phyloP scores from a whole-genome alignment of 441 rosid genomes.

The Gossypium davidsonii region DNA sequence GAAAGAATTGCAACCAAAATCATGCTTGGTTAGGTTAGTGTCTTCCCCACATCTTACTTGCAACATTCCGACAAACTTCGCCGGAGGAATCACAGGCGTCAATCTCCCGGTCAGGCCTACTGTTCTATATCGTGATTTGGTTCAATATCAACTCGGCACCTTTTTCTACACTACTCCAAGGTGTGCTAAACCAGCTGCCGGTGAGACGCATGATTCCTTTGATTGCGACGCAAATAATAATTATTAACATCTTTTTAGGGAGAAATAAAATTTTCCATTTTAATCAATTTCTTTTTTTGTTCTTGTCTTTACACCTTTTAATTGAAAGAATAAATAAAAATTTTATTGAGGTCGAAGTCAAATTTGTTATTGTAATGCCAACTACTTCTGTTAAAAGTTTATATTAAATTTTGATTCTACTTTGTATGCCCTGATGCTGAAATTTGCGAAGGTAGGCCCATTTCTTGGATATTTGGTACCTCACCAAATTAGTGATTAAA shows the following conservation, averaged over 20 bases:
- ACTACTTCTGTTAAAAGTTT: too few relatives aligned
- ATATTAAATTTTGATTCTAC: too few relatives aligned
- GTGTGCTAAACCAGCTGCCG: constrained; percentile 53
- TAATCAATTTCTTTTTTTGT: background rate
- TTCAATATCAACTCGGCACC: constrained; percentile 38
- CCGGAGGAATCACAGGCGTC: constrained; percentile 52
- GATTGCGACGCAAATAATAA: background rate
- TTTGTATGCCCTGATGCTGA: too few relatives aligned
- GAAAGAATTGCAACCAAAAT: constrained; percentile 34
- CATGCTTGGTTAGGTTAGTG: constrained; percentile 58
- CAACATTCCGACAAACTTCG: constrained; percentile 55
- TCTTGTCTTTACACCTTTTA: background rate
- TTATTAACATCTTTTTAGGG: background rate
- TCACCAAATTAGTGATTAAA: too few relatives aligned
- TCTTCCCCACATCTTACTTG: constrained; percentile 61
- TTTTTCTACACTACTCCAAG: constrained; percentile 62
- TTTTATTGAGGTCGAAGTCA: too few relatives aligned
- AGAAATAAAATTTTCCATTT: background rate
- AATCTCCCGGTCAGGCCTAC: constrained; percentile 39
- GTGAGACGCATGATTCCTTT: background rate
- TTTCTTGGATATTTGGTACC: too few relatives aligned
- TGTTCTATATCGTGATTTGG: constrained; percentile 35
- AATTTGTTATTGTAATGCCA: too few relatives aligned
- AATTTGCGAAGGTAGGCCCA: too few relatives aligned
- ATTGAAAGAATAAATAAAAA: too few relatives aligned